phyloP scores from a whole-genome alignment of 495 filamentous ascomycete genomes.

The Hypoxylon crocopeplum region DNA sequence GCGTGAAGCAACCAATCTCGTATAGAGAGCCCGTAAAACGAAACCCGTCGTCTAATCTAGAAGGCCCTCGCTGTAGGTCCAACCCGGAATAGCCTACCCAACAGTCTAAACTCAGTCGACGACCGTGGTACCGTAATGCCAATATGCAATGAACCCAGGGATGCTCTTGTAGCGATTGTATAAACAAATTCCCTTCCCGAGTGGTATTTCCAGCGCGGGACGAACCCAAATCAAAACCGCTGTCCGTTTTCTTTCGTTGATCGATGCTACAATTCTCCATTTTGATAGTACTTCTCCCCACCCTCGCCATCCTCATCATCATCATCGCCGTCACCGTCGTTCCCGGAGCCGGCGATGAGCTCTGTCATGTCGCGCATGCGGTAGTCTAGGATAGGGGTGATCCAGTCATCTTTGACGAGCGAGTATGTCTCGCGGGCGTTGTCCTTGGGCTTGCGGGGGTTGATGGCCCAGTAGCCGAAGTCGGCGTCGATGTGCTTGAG shows the following conservation, averaged over 20 bases:
- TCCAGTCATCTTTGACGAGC: slow-evolving; percentile 63
- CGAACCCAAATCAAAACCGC: background rate
- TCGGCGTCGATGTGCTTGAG: slow-evolving; percentile 61
- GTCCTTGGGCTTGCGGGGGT: slow-evolving; percentile 62
- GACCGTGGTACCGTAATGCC: background rate
- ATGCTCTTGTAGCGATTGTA: background rate
- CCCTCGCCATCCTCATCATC: background rate
- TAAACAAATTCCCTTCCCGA: background rate
- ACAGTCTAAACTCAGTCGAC: background rate
- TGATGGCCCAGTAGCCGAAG: slow-evolving; percentile 70
- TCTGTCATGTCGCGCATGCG: slow-evolving; percentile 62
- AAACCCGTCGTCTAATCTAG: background rate
- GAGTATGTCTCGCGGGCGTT: slow-evolving; percentile 61
- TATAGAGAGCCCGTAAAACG: too few relatives aligned
- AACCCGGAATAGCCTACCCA: background rate
- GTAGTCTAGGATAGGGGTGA: slow-evolving; percentile 62
- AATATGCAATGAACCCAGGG: background rate
- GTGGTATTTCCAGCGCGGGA: slow-evolving; percentile 29
- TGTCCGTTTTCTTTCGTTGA: background rate
- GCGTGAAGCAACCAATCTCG: too few relatives aligned
- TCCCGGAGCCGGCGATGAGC: slow-evolving; percentile 47
- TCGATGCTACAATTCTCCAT: background rate
- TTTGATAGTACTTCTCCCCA: background rate
- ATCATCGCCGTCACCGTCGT: background rate
- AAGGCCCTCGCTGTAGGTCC: background rate